These are phyloP conservation scores for Epithemia pelagica DNA, from an alignment of 108 stramenopile genomes.

Conservation along the genomic window DNA sequence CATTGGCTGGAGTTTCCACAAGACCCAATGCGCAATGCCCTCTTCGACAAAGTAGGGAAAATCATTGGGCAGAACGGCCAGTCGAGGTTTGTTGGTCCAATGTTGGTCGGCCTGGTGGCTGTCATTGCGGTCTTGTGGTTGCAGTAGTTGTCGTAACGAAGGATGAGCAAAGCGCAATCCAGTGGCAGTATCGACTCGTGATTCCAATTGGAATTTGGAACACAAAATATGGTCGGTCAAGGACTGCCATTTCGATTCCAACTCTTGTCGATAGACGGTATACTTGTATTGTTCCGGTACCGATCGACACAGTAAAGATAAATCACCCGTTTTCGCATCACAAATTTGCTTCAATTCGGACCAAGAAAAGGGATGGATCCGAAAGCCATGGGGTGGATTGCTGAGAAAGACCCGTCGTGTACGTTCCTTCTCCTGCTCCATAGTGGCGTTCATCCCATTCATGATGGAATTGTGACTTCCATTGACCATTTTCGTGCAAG, in stretches of 20 bases:
- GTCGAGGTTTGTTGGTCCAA: neutral
- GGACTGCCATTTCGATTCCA: conserved; percentile 12
- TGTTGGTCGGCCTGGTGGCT: neutral
- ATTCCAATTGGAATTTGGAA: conserved; percentile 8
- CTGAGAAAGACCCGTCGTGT: neutral
- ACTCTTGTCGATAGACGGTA: conserved; percentile 24
- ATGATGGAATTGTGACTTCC: too few relatives aligned
- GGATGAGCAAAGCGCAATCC: neutral
- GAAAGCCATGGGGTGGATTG: neutral
- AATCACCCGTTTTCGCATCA: conserved; percentile 1
- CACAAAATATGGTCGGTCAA: neutral
- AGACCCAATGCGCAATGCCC: conserved; percentile 49
- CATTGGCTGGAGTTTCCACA: conserved; percentile 41
- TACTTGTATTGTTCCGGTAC: conserved; percentile 38
- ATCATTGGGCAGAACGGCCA: conserved; percentile 23
- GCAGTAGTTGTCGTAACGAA: neutral
- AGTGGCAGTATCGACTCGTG: neutral
- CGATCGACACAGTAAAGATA: conserved; percentile 50
- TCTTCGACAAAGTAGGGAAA: conserved; percentile 46
- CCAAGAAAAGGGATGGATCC: neutral
- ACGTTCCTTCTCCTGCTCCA: too few relatives aligned
- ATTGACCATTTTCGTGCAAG: too few relatives aligned
- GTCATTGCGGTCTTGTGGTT: neutral
- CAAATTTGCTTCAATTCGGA: neutral
- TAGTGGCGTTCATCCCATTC: too few relatives aligned